Evolutionary conservation across 192 early-diverging fungal species (phyloP).

Genomic region (Phycomyces nitens): DNA sequence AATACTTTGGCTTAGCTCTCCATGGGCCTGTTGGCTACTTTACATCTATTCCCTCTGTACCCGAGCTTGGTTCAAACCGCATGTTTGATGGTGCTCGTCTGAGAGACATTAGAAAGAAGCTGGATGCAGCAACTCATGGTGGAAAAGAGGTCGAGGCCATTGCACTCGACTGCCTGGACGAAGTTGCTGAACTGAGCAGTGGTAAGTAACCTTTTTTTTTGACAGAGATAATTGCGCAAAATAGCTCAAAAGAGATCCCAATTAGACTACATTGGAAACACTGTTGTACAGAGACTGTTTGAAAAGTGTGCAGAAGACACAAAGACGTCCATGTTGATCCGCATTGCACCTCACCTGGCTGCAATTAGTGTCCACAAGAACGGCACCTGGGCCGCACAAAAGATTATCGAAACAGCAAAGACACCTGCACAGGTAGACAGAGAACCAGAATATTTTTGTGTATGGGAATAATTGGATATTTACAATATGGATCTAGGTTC

Average conservation of each 20-base stretch:
- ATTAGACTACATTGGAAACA: constrained; percentile 94
- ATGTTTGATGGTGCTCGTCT: constrained; percentile 75
- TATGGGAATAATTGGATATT: neutral
- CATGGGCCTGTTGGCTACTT: constrained; percentile 10
- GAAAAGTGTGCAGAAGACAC: constrained; percentile 72
- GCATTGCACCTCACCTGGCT: constrained; percentile 83
- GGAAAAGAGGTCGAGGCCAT: constrained; percentile 68
- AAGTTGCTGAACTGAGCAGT: constrained; percentile 86
- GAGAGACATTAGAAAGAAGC: constrained; percentile 80
- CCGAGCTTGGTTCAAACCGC: constrained; percentile 31
- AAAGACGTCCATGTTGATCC: constrained; percentile 72
- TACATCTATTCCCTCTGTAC: constrained; percentile 29
- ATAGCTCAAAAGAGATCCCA: neutral
- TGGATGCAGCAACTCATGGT: constrained; percentile 49
- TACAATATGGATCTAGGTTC: constrained; percentile 40
- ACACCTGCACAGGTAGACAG: constrained; percentile 65
- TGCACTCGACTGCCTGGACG: constrained; percentile 78
- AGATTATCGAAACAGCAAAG: constrained; percentile 88
- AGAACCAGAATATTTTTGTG: neutral
- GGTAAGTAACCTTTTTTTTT: constrained; percentile 55
- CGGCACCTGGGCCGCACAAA: constrained; percentile 98
- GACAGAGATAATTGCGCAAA: no score
- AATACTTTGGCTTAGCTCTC: neutral
- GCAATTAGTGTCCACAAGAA: constrained; percentile 96
- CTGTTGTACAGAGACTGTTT: constrained; percentile 88